A percentile compares a stretch with the other conserved stretches of the same genome.
Evolutionary conservation across 2,329 filamentous ascomycete species (phyloP).

Genomic region (Arthrinium puccinioides): DNA sequence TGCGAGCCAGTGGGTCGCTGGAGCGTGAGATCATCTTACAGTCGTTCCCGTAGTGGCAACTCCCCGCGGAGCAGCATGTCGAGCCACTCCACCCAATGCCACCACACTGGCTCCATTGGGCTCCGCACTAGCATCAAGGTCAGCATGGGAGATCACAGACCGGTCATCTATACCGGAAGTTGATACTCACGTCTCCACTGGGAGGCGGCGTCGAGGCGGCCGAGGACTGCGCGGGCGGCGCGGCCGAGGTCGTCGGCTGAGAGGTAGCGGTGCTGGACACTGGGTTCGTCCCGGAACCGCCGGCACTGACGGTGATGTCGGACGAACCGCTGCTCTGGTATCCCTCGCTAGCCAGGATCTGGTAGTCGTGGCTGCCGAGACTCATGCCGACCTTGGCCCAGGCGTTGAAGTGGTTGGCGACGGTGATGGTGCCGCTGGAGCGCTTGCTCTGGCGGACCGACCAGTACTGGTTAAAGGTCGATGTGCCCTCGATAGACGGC

Average conservation of each 20-base stretch:
- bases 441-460: constrained; percentile 38
- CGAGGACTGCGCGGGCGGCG: too few species aligned
- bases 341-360: constrained; percentile 24
- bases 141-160: background rate
- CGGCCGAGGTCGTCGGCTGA: background rate
- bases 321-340: constrained; percentile 38
- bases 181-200: background rate
- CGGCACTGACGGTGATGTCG: constrained; percentile 14
- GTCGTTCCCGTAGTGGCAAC: background rate
- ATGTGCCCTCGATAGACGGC: constrained; percentile 37
- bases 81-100: background rate
- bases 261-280: background rate
- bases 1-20: background rate
- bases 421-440: constrained; percentile 24
- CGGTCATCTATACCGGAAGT: too few species aligned
- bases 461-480: constrained; percentile 44
- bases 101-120: background rate
- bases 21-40: background rate
- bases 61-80: background rate
- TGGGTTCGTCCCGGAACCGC: background rate
- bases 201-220: background rate
- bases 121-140: background rate
- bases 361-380: constrained; percentile 22
- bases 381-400: constrained; percentile 18
- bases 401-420: constrained; percentile 22